Conservation (phyloP, 768 basidiomycete species). For the Rhodotorula kratochvilovae region DNA sequence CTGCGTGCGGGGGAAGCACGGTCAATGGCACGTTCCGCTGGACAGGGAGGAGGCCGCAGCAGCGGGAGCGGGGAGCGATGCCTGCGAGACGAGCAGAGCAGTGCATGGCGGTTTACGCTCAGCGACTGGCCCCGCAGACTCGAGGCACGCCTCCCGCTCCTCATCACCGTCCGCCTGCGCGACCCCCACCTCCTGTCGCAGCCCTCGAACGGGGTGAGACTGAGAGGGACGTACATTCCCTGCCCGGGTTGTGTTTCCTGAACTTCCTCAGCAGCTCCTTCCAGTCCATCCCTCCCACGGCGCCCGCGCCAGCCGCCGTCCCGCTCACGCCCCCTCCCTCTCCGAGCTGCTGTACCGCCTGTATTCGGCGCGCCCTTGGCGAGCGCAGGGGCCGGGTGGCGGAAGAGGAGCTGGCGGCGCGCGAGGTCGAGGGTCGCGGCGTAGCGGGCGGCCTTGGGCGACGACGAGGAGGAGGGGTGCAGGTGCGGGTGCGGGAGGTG, state of each 20-base stretch:
- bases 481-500: background rate
- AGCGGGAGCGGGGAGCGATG: too few relatives aligned
- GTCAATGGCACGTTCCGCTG: too few relatives aligned
- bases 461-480: background rate
- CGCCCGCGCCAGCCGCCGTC: background rate
- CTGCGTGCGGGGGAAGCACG: constrained; percentile 6
- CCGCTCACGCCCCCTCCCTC: background rate
- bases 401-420: constrained; percentile 6
- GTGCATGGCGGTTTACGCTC: too few relatives aligned
- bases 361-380: constrained; percentile 7
- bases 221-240: constrained; percentile 9
- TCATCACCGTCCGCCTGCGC: too few relatives aligned
- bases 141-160: too few relatives aligned
- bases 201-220: too few relatives aligned
- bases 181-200: too few relatives aligned
- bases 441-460: constrained; percentile 17
- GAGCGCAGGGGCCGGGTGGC: background rate
- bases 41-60: too few relatives aligned
- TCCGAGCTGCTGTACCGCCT: background rate
- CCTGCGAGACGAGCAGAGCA: too few relatives aligned
- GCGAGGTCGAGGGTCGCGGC: constrained; percentile 20
- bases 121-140: too few relatives aligned
- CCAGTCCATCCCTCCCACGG: constrained; percentile 19
- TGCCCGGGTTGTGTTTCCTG: constrained; percentile 21
- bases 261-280: constrained; percentile 33